Conservation (phyloP, 2,329 filamentous ascomycete species). For the Celoporthe dispersa region DNA sequence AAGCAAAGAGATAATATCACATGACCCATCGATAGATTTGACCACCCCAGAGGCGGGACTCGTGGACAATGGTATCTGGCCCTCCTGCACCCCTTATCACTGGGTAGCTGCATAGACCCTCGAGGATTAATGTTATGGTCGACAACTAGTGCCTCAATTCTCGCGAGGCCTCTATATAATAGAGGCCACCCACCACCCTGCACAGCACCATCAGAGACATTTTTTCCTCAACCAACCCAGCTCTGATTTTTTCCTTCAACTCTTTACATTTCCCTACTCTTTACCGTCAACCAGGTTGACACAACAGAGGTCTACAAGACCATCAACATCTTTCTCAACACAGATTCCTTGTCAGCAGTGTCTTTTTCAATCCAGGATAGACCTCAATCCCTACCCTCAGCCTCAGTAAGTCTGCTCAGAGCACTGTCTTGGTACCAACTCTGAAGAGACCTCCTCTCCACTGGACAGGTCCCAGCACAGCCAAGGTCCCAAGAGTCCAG, state of each 20-base stretch:
- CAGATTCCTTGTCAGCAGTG: background rate
- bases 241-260: too few species aligned
- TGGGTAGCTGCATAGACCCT: background rate
- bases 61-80: background rate
- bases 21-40: background rate
- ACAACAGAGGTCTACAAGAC: too few species aligned
- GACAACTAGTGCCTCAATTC: background rate
- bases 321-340: too few species aligned
- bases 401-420: background rate
- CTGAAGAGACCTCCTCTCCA: too few species aligned
- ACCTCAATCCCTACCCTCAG: background rate
- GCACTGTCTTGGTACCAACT: background rate
- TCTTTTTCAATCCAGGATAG: background rate
- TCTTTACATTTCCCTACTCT: too few species aligned
- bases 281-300: too few species aligned
- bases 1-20: background rate
- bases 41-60: background rate
- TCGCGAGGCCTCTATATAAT: background rate
- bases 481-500: background rate
- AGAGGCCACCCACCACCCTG: background rate
- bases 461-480: background rate
- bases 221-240: too few species aligned
- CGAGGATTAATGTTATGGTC: background rate
- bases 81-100: background rate
- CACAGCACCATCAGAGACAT: background rate